A percentile compares a stretch with the other conserved stretches of the same genome.
Conservation (phyloP, 768 basidiomycete species). For the Candolleomyces eurysporus region DNA sequence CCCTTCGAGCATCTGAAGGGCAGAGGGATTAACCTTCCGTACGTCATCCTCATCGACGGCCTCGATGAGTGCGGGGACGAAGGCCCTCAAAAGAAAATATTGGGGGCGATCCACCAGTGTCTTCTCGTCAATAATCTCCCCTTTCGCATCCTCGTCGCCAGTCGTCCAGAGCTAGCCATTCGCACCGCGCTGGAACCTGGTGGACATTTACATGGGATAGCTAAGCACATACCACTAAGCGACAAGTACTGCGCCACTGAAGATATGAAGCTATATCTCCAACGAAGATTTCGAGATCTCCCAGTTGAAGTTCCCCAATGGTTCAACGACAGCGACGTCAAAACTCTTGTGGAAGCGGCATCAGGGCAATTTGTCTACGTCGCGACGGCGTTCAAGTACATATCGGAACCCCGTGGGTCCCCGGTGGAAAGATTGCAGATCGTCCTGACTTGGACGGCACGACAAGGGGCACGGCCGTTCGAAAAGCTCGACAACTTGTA, state of each 20-base stretch:
- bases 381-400: not conserved
- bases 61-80: slow-evolving; percentile 1
- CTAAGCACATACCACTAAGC: not conserved
- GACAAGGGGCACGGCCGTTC: not conserved
- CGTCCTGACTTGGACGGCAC: not conserved
- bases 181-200: not conserved
- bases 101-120: not conserved
- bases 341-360: not conserved
- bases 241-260: not conserved
- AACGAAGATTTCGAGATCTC: not conserved
- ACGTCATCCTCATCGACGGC: slow-evolving; percentile 4
- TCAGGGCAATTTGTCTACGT: slow-evolving; percentile 9
- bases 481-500: not conserved
- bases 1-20: not conserved
- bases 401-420: not conserved
- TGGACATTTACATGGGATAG: not conserved
- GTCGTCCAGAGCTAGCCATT: not conserved
- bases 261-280: not conserved
- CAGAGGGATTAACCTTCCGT: not conserved
- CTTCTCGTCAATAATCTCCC: not conserved
- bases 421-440: not conserved
- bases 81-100: not conserved
- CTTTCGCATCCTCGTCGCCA: slow-evolving; percentile 3
- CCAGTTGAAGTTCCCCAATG: not conserved
- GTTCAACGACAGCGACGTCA: not conserved